phyloP scores from a whole-genome alignment of 331 rosid genomes.

The Cucumis variabilis region DNA sequence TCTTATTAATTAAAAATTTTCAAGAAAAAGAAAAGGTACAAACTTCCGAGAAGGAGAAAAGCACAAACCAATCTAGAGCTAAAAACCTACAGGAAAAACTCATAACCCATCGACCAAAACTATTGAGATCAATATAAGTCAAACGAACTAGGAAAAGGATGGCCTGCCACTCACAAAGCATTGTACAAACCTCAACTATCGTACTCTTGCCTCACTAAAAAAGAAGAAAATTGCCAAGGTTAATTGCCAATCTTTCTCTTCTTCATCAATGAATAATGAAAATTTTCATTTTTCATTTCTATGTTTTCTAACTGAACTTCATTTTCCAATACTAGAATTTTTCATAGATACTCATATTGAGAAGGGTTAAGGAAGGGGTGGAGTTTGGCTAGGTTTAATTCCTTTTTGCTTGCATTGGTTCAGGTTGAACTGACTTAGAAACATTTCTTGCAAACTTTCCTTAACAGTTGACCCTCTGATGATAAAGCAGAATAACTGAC shows the following conservation, averaged over 20 bases:
- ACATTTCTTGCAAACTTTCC: background rate
- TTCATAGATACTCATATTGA: background rate
- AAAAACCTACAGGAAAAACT: background rate
- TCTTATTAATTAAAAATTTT: too few species aligned
- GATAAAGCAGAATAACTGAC: background rate
- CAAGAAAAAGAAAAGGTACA: background rate
- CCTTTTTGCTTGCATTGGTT: background rate
- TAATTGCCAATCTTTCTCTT: too few species aligned
- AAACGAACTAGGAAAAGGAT: background rate
- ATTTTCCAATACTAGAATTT: background rate
- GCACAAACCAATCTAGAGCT: background rate
- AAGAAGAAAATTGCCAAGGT: too few species aligned
- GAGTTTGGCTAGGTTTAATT: background rate
- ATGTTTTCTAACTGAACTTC: background rate
- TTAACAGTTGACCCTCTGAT: background rate
- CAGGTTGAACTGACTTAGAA: background rate
- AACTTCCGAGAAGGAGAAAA: background rate
- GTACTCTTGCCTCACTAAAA: too few species aligned
- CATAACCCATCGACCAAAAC: background rate
- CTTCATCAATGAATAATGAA: too few species aligned
- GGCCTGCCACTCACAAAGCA: too few species aligned
- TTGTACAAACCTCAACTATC: too few species aligned
- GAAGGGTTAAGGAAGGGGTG: background rate
- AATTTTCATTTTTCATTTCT: background rate
- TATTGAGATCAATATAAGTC: background rate